Conservation (phyloP, 2,329 filamentous ascomycete species). For the Aspergillus fumigatiaffinis region DNA sequence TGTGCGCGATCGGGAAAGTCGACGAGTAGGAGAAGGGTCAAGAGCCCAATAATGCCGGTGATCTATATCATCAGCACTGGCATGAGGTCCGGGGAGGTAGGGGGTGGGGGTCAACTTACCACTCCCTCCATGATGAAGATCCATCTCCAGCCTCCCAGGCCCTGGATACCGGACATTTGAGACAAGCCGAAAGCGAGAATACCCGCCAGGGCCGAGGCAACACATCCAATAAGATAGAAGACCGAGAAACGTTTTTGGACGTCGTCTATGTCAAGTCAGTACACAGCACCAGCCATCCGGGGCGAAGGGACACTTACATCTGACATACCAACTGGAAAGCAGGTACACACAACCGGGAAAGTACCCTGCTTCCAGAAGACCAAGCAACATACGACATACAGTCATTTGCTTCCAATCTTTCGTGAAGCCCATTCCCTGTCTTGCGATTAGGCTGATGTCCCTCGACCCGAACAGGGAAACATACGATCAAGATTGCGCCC, state of each 20-base stretch:
- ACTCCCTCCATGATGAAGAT: constrained; percentile 54
- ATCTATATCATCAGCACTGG: constrained; percentile 15
- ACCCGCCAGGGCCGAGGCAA: constrained; percentile 47
- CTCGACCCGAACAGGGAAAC: background rate
- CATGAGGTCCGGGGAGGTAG: too few species aligned
- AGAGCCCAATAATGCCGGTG: constrained; percentile 23
- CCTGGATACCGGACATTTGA: constrained; percentile 41
- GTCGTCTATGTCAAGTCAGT: constrained; percentile 18
- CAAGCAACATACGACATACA: constrained; percentile 23
- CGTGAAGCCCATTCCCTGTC: constrained; percentile 27
- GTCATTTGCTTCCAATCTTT: constrained; percentile 27
- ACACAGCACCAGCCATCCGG: background rate
- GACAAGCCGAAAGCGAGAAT: constrained; percentile 44
- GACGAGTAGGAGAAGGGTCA: constrained; percentile 34
- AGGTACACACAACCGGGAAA: constrained; percentile 69
- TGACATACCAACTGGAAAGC: constrained; percentile 69
- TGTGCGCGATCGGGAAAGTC: constrained; percentile 35
- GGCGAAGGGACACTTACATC: constrained; percentile 20
- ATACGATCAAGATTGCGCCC: constrained; percentile 27
- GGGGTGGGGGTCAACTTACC: constrained; percentile 7
- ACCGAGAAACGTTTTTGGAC: constrained; percentile 35
- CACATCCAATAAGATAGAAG: constrained; percentile 49
- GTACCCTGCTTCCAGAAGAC: constrained; percentile 48
- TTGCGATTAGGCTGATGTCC: constrained; percentile 2
- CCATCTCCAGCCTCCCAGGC: constrained; percentile 50